Percentiles rank a stretch among this genome's conserved stretches.
Evolutionary conservation across 2,329 filamentous ascomycete genomes (phyloP).

Genomic region (Iodosphaeria phyllophila): DNA sequence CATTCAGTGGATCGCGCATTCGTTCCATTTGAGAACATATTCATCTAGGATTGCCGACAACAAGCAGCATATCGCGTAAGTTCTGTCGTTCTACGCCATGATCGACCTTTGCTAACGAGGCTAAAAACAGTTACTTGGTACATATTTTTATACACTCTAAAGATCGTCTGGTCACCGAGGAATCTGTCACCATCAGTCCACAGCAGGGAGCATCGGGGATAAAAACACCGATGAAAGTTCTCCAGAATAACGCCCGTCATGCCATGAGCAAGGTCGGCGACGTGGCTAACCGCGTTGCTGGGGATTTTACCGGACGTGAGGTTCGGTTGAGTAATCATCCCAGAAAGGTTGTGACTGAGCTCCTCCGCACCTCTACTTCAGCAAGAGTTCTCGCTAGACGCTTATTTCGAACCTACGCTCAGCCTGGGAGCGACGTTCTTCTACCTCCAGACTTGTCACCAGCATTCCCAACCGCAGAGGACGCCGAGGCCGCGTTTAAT

Average conservation of each 20-base stretch:
- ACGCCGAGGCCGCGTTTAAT: constrained; percentile 71
- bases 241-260: constrained; percentile 58
- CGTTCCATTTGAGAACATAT: constrained; percentile 83
- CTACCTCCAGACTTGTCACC: constrained; percentile 57
- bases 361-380: constrained; percentile 53
- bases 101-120: constrained; percentile 29
- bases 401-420: constrained; percentile 70
- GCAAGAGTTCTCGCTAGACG: constrained; percentile 74
- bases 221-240: constrained; percentile 54
- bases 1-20: constrained; percentile 86
- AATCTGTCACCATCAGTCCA: constrained; percentile 26
- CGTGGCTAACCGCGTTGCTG: constrained; percentile 39
- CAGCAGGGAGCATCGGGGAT: constrained; percentile 32
- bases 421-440: constrained; percentile 59
- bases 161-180: constrained; percentile 41
- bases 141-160: constrained; percentile 53
- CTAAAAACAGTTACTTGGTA: constrained; percentile 22
- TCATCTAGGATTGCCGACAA: constrained; percentile 80
- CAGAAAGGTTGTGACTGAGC: constrained; percentile 63
- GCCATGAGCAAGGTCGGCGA: constrained; percentile 69
- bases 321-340: constrained; percentile 53
- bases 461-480: constrained; percentile 67
- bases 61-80: constrained; percentile 60
- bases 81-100: constrained; percentile 33
- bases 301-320: constrained; percentile 73